Evolutionary conservation across 768 basidiomycete species (phyloP), one percentile per base, ranked within the genome.

Genomic region (Amylocystis lapponica): DNA sequence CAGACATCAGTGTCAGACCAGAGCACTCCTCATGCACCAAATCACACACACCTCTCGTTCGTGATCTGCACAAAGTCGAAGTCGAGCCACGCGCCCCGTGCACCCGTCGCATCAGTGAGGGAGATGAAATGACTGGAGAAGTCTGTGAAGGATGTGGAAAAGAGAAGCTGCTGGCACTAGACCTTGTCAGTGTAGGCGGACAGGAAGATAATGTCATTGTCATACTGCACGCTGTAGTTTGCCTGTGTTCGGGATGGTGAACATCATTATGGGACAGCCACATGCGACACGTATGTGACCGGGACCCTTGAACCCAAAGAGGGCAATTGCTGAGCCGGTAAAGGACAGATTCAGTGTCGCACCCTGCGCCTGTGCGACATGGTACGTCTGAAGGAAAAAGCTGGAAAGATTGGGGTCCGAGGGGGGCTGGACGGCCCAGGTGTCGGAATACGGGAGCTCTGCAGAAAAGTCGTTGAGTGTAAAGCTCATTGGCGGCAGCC

Each of bases 251-350:
- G 17, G 21, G 22, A 19, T 21, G 27, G 40, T 21, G 29, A 21
- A 39, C 20, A 31, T 20, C 17, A 12, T 32, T 6, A 36, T 3
- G 20, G 20, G 29, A 30, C 13, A 25, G 13, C 4, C 5, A n/a
- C 5, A 34, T 7, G 17, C 19, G 25, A 27, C 10, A 49, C 59
- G 43, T 46, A 58, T 59, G 37, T 62, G 57, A n/a, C 41, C 45
- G 10, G 59, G 61, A 3, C 61, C 61, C 31, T 45, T 60, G 16
- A 57, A 56, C 14, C 61, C 61, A 27, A 51, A 62, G 27, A 62
- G 22, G 23, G 53, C 54, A 17, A 62, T 43, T 1, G 47, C 52
- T 2, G 48, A 40, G 26, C 57, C 61, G 7, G 13, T 20, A 34
- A 58, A 50, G 3, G 52, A 47, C 46, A 60, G 46, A 17, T 48